Evolutionary conservation across 768 basidiomycete species (phyloP).

Genomic region (Calocybe indica): DNA sequence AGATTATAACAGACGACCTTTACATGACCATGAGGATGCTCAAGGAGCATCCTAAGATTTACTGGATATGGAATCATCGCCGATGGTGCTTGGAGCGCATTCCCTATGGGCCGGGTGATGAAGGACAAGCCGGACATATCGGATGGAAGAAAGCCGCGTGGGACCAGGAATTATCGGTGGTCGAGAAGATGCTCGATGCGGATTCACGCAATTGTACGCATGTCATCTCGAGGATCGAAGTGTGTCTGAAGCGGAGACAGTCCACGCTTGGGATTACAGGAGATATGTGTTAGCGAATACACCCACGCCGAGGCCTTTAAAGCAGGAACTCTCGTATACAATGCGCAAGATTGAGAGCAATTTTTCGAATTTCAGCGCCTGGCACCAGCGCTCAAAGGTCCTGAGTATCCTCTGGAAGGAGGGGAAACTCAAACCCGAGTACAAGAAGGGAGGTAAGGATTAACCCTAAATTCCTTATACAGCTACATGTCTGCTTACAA

Average conservation of each 20-base stretch:
- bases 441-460: conserved; percentile 62
- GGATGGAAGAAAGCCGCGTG: conserved; percentile 81
- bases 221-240: not conserved
- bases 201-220: conserved; percentile 90
- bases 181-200: conserved; percentile 87
- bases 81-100: conserved; percentile 90
- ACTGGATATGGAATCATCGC: conserved; percentile 99
- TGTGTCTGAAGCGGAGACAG: conserved; percentile 31
- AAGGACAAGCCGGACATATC: conserved; percentile 35
- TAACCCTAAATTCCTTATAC: not conserved
- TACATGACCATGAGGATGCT: conserved; percentile 76
- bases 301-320: conserved; percentile 48
- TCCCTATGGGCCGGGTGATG: conserved; percentile 60
- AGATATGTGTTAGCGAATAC: conserved; percentile 76
- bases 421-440: conserved; percentile 43
- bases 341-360: conserved; percentile 87
- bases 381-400: conserved; percentile 94
- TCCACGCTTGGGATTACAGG: conserved; percentile 93
- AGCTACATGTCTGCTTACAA: not conserved
- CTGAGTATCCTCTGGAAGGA: conserved; percentile 59
- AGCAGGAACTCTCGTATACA: conserved; percentile 81
- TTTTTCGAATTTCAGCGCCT: conserved; percentile 97
- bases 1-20: conserved; percentile 66
- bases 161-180: conserved; percentile 80
- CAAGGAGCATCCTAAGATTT: conserved; percentile 87